Evolutionary conservation across 257 asterid genomes (phyloP).

Genomic region (Dorcoceras hygrometricum): DNA sequence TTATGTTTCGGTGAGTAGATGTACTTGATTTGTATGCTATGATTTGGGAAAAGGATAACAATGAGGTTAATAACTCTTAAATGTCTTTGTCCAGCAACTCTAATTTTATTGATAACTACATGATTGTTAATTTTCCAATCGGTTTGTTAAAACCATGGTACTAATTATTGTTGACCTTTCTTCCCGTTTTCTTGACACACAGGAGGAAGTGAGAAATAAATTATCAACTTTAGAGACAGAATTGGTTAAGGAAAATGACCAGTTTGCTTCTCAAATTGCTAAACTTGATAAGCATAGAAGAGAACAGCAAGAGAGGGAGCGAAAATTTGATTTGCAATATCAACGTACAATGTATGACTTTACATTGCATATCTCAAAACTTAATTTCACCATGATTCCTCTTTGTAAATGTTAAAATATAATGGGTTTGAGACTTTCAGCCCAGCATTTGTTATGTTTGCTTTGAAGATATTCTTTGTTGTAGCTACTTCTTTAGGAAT

Average conservation of each 20-base stretch:
- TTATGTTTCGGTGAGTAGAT: slow-evolving; percentile 52
- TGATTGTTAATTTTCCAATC: neutral
- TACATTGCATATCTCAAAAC: slow-evolving; percentile 9
- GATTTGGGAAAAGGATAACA: slow-evolving; percentile 13
- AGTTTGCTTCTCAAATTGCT: slow-evolving; percentile 40
- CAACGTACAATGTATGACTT: slow-evolving; percentile 67
- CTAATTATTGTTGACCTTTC: slow-evolving; percentile 11
- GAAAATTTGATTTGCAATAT: slow-evolving; percentile 69
- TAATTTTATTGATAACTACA: slow-evolving; percentile 8
- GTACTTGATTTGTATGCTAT: slow-evolving; percentile 9
- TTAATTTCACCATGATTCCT: neutral
- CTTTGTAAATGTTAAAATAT: slow-evolving; percentile 8
- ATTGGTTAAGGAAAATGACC: slow-evolving; percentile 51
- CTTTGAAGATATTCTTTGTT: neutral
- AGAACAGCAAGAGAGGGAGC: slow-evolving; percentile 56
- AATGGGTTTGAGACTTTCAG: slow-evolving; percentile 1
- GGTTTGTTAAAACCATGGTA: slow-evolving; percentile 3
- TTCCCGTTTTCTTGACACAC: slow-evolving; percentile 25
- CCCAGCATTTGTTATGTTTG: neutral
- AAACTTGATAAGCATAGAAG: slow-evolving; percentile 45
- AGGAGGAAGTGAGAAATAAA: slow-evolving; percentile 82
- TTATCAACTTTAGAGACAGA: slow-evolving; percentile 53
- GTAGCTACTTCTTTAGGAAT: neutral
- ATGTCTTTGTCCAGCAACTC: slow-evolving; percentile 3
- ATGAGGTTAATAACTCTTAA: slow-evolving; percentile 8